Evolutionary conservation across 176 grass and related monocot genomes (phyloP).

Genomic region (Bromus sterilis): DNA sequence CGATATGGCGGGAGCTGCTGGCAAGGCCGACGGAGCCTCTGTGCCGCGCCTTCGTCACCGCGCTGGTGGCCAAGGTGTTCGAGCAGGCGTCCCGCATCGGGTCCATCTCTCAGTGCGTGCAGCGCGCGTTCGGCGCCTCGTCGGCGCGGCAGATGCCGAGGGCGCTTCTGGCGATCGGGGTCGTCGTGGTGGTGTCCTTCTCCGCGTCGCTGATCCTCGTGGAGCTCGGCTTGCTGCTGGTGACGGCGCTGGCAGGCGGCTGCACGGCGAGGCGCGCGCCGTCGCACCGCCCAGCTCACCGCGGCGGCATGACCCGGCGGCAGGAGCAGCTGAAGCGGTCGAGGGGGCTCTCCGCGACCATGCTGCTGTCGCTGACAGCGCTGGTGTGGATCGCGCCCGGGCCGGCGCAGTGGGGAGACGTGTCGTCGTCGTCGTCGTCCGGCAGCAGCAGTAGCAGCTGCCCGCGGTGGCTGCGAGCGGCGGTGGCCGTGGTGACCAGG

Average conservation of each 20-base stretch:
- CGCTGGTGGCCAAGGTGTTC: constrained; percentile 39
- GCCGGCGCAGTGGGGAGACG: constrained; percentile 22
- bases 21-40: constrained; percentile 35
- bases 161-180: constrained; percentile 22
- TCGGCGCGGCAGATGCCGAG: background rate
- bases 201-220: constrained; percentile 12
- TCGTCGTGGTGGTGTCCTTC: constrained; percentile 6
- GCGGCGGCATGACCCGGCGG: background rate
- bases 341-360: constrained; percentile 31
- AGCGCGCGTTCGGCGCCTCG: constrained; percentile 11
- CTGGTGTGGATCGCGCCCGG: constrained; percentile 32
- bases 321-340: constrained; percentile 27
- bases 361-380: constrained; percentile 27
- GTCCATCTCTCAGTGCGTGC: constrained; percentile 8
- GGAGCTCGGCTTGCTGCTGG: constrained; percentile 23
- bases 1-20: background rate
- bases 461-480: background rate
- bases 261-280: background rate
- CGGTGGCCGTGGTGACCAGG: background rate
- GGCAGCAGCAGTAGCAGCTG: background rate
- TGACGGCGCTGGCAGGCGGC: background rate
- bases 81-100: constrained; percentile 31
- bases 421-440: background rate
- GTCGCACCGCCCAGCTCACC: background rate
- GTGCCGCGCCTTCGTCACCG: constrained; percentile 8